phyloP scores from a whole-genome alignment of 768 basidiomycete genomes.

The Pleurotus djamor region DNA sequence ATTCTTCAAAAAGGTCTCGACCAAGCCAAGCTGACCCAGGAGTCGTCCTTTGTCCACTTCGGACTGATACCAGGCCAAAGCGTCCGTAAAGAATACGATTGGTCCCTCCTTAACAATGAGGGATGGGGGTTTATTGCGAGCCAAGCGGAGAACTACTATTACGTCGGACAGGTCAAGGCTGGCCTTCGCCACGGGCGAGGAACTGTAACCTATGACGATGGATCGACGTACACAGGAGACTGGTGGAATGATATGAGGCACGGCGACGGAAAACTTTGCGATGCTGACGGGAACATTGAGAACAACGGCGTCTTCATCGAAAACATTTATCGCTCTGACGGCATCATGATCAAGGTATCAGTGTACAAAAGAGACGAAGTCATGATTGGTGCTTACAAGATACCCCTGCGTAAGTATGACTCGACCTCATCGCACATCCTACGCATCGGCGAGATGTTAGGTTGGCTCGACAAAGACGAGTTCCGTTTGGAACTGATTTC shows the following conservation, averaged over 20 bases:
- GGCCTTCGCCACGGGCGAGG: slow-evolving; percentile 13
- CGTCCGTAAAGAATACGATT: slow-evolving; percentile 9
- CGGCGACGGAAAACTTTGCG: slow-evolving; percentile 8
- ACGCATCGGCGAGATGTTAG: slow-evolving; percentile 6
- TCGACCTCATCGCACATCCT: slow-evolving; percentile 2
- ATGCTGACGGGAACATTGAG: neutral
- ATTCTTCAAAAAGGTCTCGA: slow-evolving; percentile 4
- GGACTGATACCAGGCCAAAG: neutral
- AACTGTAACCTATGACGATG: slow-evolving; percentile 12
- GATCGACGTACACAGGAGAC: slow-evolving; percentile 11
- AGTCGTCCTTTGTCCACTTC: slow-evolving; percentile 7
- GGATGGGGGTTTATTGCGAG: slow-evolving; percentile 13
- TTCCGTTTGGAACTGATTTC: slow-evolving; percentile 2
- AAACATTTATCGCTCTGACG: slow-evolving; percentile 1
- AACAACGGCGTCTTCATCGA: slow-evolving; percentile 9
- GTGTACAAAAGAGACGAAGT: neutral
- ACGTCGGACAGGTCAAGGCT: slow-evolving; percentile 11
- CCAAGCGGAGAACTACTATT: slow-evolving; percentile 9
- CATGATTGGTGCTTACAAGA: neutral
- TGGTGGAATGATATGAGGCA: slow-evolving; percentile 12
- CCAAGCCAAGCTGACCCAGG: neutral
- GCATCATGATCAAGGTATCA: neutral
- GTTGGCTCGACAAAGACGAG: slow-evolving; percentile 1
- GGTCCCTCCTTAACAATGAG: slow-evolving; percentile 11
- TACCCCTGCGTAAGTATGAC: slow-evolving; percentile 4